These are phyloP conservation scores for Aristolochia californica DNA, from an alignment of 164 flowering plant species.

Conservation along the genomic window DNA sequence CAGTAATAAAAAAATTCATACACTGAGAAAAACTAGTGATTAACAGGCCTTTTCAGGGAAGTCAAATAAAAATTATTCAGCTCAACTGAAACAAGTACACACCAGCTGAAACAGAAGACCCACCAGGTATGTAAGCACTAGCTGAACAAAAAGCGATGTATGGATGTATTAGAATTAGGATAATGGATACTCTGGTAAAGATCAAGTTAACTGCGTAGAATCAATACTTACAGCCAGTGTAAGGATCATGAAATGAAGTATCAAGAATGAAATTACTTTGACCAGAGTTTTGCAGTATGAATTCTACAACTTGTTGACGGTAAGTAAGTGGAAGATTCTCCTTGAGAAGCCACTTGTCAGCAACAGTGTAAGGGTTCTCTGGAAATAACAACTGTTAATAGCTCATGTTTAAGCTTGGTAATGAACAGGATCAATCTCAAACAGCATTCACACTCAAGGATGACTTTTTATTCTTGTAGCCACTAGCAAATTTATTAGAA, in stretches of 20 bases:
- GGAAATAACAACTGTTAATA: constrained; percentile 14
- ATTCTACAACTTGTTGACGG: constrained; percentile 89
- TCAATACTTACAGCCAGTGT: constrained; percentile 69
- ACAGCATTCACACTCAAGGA: background rate
- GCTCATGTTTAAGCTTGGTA: constrained; percentile 5
- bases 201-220: background rate
- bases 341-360: constrained; percentile 97
- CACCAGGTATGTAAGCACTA: constrained; percentile 88
- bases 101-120: constrained; percentile 52
- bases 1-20: background rate
- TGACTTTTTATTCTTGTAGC: background rate
- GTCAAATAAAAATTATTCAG: background rate
- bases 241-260: constrained; percentile 85
- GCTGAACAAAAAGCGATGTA: constrained; percentile 45
- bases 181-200: too few species aligned
- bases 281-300: constrained; percentile 84
- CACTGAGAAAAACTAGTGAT: background rate
- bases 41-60: background rate
- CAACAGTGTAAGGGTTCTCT: constrained; percentile 81
- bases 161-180: too few species aligned
- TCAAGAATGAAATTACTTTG: constrained; percentile 51
- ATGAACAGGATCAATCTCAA: background rate
- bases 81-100: background rate
- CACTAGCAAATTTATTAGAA: background rate
- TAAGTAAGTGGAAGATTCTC: constrained; percentile 86